Evolutionary conservation across 2,329 filamentous ascomycete species (phyloP).

Genomic region (Pyrenophora graminea): DNA sequence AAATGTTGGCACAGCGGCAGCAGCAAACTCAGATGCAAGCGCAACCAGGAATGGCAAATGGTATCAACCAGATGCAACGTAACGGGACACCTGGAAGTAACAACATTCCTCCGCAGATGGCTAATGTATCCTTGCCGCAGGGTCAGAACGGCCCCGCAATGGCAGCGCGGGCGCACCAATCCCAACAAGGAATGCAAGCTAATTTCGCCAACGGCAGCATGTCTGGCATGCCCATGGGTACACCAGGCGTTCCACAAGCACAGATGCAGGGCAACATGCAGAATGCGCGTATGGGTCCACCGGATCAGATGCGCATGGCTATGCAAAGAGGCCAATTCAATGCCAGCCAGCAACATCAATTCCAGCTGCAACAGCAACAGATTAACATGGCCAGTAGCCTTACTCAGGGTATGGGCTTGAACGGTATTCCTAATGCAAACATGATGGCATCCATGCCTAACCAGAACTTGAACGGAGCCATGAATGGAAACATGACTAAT

Average conservation of each 20-base stretch:
- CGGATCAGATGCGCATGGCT: conserved; percentile 45
- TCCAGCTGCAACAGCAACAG: conserved; percentile 45
- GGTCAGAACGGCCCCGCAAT: conserved; percentile 40
- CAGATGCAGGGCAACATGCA: conserved; percentile 67
- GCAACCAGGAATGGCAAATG: conserved; percentile 45
- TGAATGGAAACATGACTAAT: conserved; percentile 38
- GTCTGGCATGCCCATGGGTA: conserved; percentile 58
- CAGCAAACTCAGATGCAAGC: conserved; percentile 47
- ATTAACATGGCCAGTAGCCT: conserved; percentile 45
- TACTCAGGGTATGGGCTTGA: conserved; percentile 39
- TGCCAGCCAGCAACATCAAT: conserved; percentile 41
- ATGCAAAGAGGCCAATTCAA: conserved; percentile 46
- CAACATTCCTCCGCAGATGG: conserved; percentile 35
- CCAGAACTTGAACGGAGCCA: conserved; percentile 40
- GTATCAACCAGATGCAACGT: conserved; percentile 48
- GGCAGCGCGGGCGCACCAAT: conserved; percentile 40
- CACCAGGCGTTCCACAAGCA: conserved; percentile 67
- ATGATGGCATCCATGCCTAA: conserved; percentile 41
- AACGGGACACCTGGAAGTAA: conserved; percentile 46
- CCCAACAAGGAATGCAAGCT: conserved; percentile 52
- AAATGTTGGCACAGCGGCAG: conserved; percentile 40
- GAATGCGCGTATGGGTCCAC: conserved; percentile 60
- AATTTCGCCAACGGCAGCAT: conserved; percentile 55
- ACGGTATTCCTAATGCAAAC: conserved; percentile 42
- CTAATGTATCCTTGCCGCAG: conserved; percentile 34